Evolutionary conservation across 108 stramenopile species (phyloP).

Genomic region (Cyclotella atomus): DNA sequence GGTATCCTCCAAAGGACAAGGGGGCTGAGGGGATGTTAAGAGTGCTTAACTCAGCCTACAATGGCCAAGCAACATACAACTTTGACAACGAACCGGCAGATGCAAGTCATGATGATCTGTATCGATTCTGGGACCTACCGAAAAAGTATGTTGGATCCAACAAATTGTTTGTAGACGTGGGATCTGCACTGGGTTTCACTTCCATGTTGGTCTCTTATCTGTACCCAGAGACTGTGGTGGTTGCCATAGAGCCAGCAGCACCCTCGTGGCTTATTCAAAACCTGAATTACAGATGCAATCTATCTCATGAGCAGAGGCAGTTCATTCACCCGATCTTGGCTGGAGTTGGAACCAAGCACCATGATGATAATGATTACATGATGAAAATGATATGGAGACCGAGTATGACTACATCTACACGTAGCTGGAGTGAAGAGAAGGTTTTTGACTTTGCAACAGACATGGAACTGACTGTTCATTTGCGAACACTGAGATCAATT

Average conservation of each 20-base stretch:
- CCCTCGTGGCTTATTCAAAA: slow-evolving; percentile 84
- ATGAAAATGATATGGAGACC: slow-evolving; percentile 80
- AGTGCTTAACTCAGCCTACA: slow-evolving; percentile 52
- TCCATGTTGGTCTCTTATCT: slow-evolving; percentile 57
- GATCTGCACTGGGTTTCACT: slow-evolving; percentile 72
- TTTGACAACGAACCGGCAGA: slow-evolving; percentile 57
- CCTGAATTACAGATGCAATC: slow-evolving; percentile 76
- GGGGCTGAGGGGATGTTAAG: slow-evolving; percentile 63
- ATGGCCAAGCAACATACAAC: slow-evolving; percentile 40
- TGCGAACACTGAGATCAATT: slow-evolving; percentile 62
- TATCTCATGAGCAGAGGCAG: slow-evolving; percentile 51
- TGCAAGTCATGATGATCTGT: slow-evolving; percentile 35
- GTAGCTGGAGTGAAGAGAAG: slow-evolving; percentile 69
- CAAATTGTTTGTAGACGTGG: slow-evolving; percentile 83
- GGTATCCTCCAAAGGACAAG: slow-evolving; percentile 66
- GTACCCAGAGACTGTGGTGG: slow-evolving; percentile 74
- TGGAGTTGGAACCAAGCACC: slow-evolving; percentile 74
- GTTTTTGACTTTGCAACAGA: slow-evolving; percentile 50
- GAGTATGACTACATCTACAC: slow-evolving; percentile 63
- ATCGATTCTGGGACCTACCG: slow-evolving; percentile 52
- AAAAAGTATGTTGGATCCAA: slow-evolving; percentile 57
- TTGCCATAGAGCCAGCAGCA: slow-evolving; percentile 76
- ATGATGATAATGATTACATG: slow-evolving; percentile 67
- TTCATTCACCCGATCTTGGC: slow-evolving; percentile 60
- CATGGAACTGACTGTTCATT: slow-evolving; percentile 66